These are phyloP conservation scores for Haplosporangium sp. DNA, from an alignment of 371 early-diverging fungal species.

Conservation along the genomic window DNA sequence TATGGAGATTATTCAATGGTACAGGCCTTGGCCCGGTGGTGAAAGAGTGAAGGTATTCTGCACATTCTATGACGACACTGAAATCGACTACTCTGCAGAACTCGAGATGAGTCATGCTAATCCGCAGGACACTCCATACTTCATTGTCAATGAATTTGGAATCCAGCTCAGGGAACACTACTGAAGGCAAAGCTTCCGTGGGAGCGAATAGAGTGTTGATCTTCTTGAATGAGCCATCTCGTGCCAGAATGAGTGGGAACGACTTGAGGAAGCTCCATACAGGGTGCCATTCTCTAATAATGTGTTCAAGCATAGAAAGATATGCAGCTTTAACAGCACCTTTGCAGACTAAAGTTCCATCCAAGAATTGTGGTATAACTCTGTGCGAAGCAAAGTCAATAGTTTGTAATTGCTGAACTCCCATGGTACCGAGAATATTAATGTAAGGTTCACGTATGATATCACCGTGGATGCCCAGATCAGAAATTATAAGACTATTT, in stretches of 20 bases:
- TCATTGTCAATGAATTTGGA: too few relatives aligned
- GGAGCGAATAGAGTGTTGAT: too few relatives aligned
- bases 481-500: background rate
- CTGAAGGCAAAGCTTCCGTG: background rate
- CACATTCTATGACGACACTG: too few relatives aligned
- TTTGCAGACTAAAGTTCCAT: background rate
- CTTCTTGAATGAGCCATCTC: conserved; percentile 5
- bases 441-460: background rate
- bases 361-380: conserved; percentile 13
- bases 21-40: too few relatives aligned
- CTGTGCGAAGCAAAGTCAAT: background rate
- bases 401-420: background rate
- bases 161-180: too few relatives aligned
- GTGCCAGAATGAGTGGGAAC: conserved; percentile 1
- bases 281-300: background rate
- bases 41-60: too few relatives aligned
- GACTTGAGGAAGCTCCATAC: background rate
- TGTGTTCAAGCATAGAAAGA: background rate
- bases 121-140: too few relatives aligned
- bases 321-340: conserved; percentile 1
- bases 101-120: too few relatives aligned
- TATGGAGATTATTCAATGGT: too few relatives aligned
- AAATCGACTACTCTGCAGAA: too few relatives aligned
- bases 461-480: conserved; percentile 6
- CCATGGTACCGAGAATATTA: conserved; percentile 7